Percentiles rank a stretch among this genome's conserved stretches.
Evolutionary conservation across 441 rosid genomes (phyloP).

Genomic region (Syzygium malaccense): DNA sequence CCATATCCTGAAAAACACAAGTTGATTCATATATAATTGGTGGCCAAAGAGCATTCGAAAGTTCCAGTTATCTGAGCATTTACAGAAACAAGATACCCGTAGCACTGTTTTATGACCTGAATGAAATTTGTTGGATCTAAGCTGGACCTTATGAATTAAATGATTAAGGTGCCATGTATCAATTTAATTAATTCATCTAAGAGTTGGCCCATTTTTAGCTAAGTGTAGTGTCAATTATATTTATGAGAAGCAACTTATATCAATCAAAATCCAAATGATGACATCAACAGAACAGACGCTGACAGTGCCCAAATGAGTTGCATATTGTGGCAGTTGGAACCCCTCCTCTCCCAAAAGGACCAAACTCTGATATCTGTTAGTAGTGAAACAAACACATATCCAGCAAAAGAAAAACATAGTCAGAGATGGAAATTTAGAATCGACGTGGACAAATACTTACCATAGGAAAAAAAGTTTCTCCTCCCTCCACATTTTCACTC

Average conservation of each 20-base stretch:
- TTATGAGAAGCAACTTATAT: neutral
- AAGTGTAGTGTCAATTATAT: neutral
- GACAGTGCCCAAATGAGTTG: neutral
- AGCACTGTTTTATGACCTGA: neutral
- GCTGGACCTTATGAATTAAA: neutral
- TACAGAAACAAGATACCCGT: neutral
- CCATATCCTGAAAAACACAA: neutral
- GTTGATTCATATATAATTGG: neutral
- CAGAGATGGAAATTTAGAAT: neutral
- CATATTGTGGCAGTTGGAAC: neutral
- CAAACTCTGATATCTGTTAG: neutral
- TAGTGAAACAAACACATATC: neutral
- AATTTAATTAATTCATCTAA: neutral
- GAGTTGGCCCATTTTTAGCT: neutral
- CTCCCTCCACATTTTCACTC: constrained; percentile 83
- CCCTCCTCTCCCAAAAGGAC: neutral
- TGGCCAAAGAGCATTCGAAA: neutral
- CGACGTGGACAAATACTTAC: constrained; percentile 22
- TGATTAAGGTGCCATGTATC: neutral
- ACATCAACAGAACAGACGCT: neutral
- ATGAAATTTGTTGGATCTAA: neutral
- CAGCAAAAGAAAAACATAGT: neutral
- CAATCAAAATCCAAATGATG: neutral
- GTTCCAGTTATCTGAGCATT: neutral
- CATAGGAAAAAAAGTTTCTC: constrained; percentile 94